phyloP scores from a whole-genome alignment of 2,329 filamentous ascomycete species.

The Coniella lustricola region DNA sequence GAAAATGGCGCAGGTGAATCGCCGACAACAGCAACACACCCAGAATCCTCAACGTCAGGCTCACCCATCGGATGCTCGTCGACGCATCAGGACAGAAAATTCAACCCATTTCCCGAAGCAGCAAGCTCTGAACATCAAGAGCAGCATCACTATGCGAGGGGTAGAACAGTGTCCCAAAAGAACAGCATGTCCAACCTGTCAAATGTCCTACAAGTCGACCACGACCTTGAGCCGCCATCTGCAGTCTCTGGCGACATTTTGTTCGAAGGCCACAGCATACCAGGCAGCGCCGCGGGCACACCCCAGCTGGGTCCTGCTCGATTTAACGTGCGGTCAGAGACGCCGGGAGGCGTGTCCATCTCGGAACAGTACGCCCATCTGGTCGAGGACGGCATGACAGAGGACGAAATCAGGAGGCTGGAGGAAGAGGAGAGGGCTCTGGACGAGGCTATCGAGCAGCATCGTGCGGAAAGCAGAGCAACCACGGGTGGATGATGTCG shows the following conservation, averaged over 20 bases:
- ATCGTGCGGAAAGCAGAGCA: conserved; percentile 19
- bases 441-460: conserved; percentile 48
- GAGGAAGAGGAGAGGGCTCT: conserved; percentile 53
- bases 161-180: background rate
- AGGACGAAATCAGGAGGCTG: conserved; percentile 45
- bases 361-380: conserved; percentile 40
- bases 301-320: conserved; percentile 8
- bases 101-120: conserved; percentile 28
- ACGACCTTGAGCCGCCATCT: background rate
- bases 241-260: conserved; percentile 8
- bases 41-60: background rate
- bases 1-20: conserved; percentile 15
- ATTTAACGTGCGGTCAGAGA: conserved; percentile 18
- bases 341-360: conserved; percentile 27
- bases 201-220: background rate
- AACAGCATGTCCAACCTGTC: conserved; percentile 2
- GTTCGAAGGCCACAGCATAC: background rate
- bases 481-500: background rate
- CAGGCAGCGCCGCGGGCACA: background rate
- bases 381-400: conserved; percentile 55
- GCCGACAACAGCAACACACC: background rate
- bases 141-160: conserved; percentile 7
- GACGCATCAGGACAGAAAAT: conserved; percentile 19
- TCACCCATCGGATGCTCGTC: conserved; percentile 8
- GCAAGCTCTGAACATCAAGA: conserved; percentile 11